Base-by-base conservation (phyloP, 495 filamentous ascomycete species). In the Aspergillus bertholletiae region DNA sequence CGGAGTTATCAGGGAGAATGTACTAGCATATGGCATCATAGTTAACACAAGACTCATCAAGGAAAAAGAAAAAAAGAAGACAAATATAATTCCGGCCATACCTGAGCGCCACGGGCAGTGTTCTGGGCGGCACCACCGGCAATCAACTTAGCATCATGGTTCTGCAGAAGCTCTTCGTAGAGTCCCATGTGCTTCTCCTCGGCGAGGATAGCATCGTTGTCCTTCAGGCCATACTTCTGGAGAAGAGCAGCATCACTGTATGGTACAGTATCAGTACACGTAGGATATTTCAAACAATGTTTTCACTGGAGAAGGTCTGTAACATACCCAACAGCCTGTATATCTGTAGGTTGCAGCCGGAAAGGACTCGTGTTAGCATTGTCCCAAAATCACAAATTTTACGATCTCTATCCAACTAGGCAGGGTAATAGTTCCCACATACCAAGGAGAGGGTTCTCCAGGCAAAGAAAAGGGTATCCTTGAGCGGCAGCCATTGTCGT, bases 51-150 rank as follows among this genome's bases (percentile, higher is more conserved):
- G 20, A 32, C 3, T 32, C 8, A 32, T 28, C 13, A 37, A 39
- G 49, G 13, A 5, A 26, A 12, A 1, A 23, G 4, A 9, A 2
- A 17, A 40, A 18, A 15, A 43, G 39, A 30, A 1, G 12, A n/a
- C 6, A 51, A 12, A 18, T 8, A 3, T 35, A 2, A 17, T 22
- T 4, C 13, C 34, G 18, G n/a, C 18, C 47, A 30, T 77, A 86
- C 84, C 76, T 87, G 89, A 52, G 92, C 95, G 64, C 94, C 94
- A 64, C 94, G 88, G 62, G 95, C 94, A 52, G 93, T 93, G 83
- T 99, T 99, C 74, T 99, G 94, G 23, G 95, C 94, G 54, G 95
- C 95, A 67, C 94, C 94, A 65, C 94, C 94, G 51, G 94, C 90
- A 71, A 99, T 91, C 67, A 96, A 80, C 77, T 95, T 96, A 57